A percentile compares a stretch with the other conserved stretches of the same genome.
These are phyloP conservation scores for Arabidopsis hybrid DNA, from an alignment of 441 rosid species.

Conservation along the genomic window DNA sequence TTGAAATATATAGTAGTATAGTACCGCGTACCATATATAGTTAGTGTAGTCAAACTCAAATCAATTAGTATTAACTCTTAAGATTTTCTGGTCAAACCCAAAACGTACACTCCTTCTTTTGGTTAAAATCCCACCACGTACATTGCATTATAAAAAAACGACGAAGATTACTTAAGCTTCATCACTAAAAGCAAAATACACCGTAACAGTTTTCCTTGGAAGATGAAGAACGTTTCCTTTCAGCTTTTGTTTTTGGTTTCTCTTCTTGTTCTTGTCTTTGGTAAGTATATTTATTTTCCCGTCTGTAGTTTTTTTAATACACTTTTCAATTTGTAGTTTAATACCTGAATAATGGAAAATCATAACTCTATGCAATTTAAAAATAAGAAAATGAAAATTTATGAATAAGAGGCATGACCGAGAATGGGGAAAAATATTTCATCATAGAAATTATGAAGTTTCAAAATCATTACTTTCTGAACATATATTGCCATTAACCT, in stretches of 20 bases:
- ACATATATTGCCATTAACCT: too few relatives aligned
- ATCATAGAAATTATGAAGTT: too few relatives aligned
- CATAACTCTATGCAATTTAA: not conserved
- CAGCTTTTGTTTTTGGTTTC: slow-evolving; percentile 30
- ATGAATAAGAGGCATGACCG: not conserved
- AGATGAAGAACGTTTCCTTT: slow-evolving; percentile 31
- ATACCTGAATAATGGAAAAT: not conserved
- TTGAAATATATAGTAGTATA: too few relatives aligned
- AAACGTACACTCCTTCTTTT: too few relatives aligned
- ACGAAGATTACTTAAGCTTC: not conserved
- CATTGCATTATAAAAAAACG: not conserved
- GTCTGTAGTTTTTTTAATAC: not conserved
- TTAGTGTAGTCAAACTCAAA: too few relatives aligned
- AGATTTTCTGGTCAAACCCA: not conserved
- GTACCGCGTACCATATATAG: too few relatives aligned
- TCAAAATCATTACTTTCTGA: too few relatives aligned
- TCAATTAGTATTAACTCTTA: too few relatives aligned
- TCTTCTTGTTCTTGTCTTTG: slow-evolving; percentile 24
- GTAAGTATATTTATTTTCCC: slow-evolving; percentile 23
- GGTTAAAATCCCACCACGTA: not conserved
- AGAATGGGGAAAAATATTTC: too few relatives aligned
- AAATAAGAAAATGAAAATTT: not conserved
- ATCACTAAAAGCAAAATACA: not conserved
- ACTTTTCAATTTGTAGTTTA: not conserved
- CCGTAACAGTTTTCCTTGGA: not conserved